Conservation (phyloP, 1,284 basidiomycete genomes). For the Ganoderma boninense region DNA sequence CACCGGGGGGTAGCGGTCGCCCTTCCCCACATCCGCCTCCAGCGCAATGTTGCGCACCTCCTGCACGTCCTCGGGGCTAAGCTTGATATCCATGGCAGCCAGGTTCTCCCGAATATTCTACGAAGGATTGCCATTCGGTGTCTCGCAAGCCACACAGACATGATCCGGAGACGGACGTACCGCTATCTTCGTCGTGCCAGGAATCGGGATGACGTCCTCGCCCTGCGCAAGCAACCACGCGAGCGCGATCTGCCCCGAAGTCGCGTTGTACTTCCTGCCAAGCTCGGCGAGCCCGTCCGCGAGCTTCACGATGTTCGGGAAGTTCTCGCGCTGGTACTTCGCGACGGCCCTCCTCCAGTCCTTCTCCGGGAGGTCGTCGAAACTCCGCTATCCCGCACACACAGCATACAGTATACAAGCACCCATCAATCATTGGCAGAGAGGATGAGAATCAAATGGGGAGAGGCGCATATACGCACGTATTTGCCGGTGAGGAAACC, state of each 20-base stretch:
- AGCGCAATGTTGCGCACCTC: slow-evolving; percentile 44
- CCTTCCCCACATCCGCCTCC: slow-evolving; percentile 28
- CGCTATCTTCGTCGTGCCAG: slow-evolving; percentile 41
- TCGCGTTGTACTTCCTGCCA: slow-evolving; percentile 32
- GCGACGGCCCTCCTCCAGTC: slow-evolving; percentile 50
- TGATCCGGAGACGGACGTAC: slow-evolving; percentile 34
- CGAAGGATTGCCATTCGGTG: background rate
- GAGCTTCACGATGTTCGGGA: slow-evolving; percentile 50
- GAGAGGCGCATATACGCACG: slow-evolving; percentile 45
- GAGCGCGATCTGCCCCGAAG: slow-evolving; percentile 52
- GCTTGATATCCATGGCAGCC: slow-evolving; percentile 40
- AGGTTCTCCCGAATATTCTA: slow-evolving; percentile 39
- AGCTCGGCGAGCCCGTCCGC: background rate
- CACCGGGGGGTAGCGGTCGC: background rate
- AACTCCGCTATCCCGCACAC: slow-evolving; percentile 44
- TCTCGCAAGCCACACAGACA: slow-evolving; percentile 34
- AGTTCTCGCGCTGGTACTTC: slow-evolving; percentile 50
- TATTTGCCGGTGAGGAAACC: slow-evolving; percentile 58
- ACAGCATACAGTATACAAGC: background rate
- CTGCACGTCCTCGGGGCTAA: slow-evolving; percentile 43
- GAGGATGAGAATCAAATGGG: background rate
- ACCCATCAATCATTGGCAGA: background rate
- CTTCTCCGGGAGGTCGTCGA: slow-evolving; percentile 58
- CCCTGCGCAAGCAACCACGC: slow-evolving; percentile 55
- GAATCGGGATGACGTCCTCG: slow-evolving; percentile 50